Evolutionary conservation across 2,329 filamentous ascomycete genomes (phyloP).

Genomic region (Xylogone sp.): DNA sequence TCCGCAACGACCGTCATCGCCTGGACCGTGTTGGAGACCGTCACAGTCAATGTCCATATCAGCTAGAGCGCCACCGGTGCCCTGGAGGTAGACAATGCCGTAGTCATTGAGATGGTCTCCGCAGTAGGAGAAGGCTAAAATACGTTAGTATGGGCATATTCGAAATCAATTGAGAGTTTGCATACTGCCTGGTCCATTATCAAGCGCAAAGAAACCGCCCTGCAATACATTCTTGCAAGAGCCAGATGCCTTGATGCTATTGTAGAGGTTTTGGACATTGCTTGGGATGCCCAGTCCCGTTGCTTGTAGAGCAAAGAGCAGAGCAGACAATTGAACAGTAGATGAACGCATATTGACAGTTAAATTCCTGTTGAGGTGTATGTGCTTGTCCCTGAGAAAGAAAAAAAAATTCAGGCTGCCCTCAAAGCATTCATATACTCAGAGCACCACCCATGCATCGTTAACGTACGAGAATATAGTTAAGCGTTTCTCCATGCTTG

Average conservation of each 20-base stretch:
- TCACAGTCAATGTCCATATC: slow-evolving; percentile 61
- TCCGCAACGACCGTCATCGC: slow-evolving; percentile 41
- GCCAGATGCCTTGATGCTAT: slow-evolving; percentile 33
- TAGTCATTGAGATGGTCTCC: slow-evolving; percentile 37
- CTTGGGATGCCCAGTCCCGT: slow-evolving; percentile 30
- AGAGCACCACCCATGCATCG: too few relatives aligned
- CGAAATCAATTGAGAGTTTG: not conserved
- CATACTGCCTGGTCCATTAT: slow-evolving; percentile 34
- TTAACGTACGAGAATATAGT: too few relatives aligned
- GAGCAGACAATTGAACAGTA: too few relatives aligned
- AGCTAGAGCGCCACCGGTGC: slow-evolving; percentile 35
- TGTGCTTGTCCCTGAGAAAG: too few relatives aligned
- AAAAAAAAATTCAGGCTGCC: too few relatives aligned
- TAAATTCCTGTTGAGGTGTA: too few relatives aligned
- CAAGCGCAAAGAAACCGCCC: slow-evolving; percentile 36
- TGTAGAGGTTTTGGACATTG: slow-evolving; percentile 38
- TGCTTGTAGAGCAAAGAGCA: too few relatives aligned
- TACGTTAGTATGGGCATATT: slow-evolving; percentile 10
- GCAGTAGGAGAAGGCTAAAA: slow-evolving; percentile 37
- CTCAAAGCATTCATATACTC: too few relatives aligned
- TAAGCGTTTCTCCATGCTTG: too few relatives aligned
- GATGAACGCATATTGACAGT: too few relatives aligned
- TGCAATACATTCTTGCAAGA: slow-evolving; percentile 35
- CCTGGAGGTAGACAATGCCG: slow-evolving; percentile 46
- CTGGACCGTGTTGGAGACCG: slow-evolving; percentile 38